A percentile compares a stretch with the other conserved stretches of the same genome.
Conservation (phyloP, 2,329 filamentous ascomycete species). For the Fonsecaea pedrosoi region DNA sequence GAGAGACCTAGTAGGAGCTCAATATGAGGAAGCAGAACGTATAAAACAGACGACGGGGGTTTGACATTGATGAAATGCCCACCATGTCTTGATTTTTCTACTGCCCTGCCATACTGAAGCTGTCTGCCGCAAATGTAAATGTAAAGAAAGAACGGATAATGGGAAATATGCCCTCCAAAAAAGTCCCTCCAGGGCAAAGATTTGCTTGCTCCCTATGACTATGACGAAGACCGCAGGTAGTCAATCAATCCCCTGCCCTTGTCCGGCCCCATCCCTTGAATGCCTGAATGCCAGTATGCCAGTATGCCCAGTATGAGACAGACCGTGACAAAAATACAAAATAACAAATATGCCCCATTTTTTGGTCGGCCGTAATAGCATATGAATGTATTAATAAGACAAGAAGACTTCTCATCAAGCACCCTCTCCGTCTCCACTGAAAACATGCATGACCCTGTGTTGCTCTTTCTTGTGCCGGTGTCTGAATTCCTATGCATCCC, state of each 20-base stretch:
- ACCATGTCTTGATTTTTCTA: background rate
- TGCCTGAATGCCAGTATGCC: slow-evolving; percentile 2
- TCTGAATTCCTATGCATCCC: background rate
- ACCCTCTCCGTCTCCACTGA: background rate
- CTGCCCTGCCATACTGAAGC: background rate
- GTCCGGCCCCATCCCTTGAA: background rate
- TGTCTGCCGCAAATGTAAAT: no score
- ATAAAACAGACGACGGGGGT: background rate
- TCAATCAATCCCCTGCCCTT: background rate
- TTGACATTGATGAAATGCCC: background rate
- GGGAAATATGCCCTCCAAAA: no score
- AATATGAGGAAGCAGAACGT: no score
- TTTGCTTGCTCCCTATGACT: no score
- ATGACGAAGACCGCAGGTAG: no score
- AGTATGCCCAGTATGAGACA: slow-evolving; percentile 1
- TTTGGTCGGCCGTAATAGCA: background rate
- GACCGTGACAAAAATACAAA: background rate
- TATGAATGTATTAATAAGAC: background rate
- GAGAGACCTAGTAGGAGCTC: background rate
- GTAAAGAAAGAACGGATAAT: no score
- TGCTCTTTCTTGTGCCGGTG: slow-evolving; percentile 1
- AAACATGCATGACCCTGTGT: slow-evolving; percentile 6
- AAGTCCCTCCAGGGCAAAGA: no score
- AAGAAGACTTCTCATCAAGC: background rate
- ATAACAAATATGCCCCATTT: background rate